Base-by-base conservation (phyloP, 2,329 filamentous ascomycete species). In the Malbranchea cinnamomea region DNA sequence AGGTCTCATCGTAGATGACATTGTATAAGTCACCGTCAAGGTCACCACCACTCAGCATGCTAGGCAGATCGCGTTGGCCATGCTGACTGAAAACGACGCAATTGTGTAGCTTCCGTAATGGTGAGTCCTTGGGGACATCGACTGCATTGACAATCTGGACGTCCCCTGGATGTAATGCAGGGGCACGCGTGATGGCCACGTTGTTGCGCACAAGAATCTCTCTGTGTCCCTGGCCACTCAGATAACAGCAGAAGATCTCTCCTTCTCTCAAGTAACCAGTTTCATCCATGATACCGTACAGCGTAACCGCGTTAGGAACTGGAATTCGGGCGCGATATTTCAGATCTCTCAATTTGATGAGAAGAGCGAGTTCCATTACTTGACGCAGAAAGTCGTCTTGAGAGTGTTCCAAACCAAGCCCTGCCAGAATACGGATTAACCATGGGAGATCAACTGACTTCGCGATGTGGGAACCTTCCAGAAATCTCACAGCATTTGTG, bases 201-300 rank as follows among this genome's bases (percentile, higher is more conserved):
- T 32, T 32, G 0, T 45, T 38, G 0, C 64, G 58, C 2, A 44
- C 40, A 13, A 54, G 39, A 9, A 54, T 41, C 26, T 49, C 40
- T 20, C 41, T 37, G 21, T 42, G 30, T 3, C 44, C 43, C 11
- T 53, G 42, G 9, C 53, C 43, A 26, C 36, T 57, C 26, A 72
- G 60, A 21, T 67, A 71, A 0, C 68, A 66, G 31, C 79, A 66
- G 41, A 74, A 85, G 0, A 87, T 66, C 38, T 91, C 61, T 1
- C 68, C 67, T 44, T 81, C 73, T 6, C 65, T 39, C 0, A 92
- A 59, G 20, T 65, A 68, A 0, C 68, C 71, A 0, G 78, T 83
- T 50, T 91, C 82, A 37, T 92, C 83, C 70, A 89, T 79, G 29
- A 91, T 64, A 0, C 83, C 83, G 41, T 83, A 84, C 0, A 91